These are phyloP conservation scores for Macrolepiota dolichaula DNA, from an alignment of 768 basidiomycete species.

Conservation along the genomic window DNA sequence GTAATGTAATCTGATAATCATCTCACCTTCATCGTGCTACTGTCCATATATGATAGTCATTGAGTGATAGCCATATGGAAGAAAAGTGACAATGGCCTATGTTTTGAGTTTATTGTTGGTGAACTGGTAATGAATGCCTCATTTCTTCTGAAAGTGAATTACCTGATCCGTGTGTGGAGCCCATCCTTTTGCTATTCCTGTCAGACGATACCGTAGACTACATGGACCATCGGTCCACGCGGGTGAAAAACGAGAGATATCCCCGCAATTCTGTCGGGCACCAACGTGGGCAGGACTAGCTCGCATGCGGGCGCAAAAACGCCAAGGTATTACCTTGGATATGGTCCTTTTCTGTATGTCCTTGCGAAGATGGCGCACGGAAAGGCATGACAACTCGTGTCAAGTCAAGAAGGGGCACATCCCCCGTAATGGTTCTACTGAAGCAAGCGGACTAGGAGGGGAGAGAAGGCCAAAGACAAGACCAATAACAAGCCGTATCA, in stretches of 20 bases:
- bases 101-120: background rate
- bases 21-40: background rate
- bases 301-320: background rate
- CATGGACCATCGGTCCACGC: background rate
- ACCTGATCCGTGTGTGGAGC: background rate
- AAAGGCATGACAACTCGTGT: background rate
- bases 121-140: background rate
- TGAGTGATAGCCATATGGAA: background rate
- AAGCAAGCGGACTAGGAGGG: background rate
- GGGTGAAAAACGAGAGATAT: background rate
- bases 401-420: background rate
- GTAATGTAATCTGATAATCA: background rate
- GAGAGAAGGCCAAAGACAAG: background rate
- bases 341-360: background rate
- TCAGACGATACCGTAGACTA: background rate
- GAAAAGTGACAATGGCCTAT: background rate
- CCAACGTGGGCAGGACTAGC: background rate
- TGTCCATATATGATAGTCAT: background rate
- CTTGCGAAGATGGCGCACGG: background rate
- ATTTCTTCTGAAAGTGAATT: background rate
- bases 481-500: background rate
- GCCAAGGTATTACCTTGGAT: background rate
- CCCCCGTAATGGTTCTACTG: background rate
- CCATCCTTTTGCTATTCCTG: background rate
- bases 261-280: background rate